Conservation (phyloP, 768 basidiomycete genomes). For the Podaxis sp. region DNA sequence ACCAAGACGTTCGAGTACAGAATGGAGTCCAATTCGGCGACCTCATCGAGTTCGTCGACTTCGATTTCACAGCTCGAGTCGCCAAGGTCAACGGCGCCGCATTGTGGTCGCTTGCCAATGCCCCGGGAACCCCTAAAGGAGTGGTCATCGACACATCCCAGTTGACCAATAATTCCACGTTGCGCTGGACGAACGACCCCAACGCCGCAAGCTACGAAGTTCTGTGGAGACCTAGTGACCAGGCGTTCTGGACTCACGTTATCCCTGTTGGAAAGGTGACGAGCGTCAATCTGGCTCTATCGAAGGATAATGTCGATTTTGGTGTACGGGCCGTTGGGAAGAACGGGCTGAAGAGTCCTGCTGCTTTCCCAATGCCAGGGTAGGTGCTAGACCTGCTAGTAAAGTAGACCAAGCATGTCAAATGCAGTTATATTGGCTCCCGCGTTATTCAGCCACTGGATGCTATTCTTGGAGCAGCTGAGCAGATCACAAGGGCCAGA, state of each 20-base stretch:
- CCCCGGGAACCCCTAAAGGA: slow-evolving; percentile 51
- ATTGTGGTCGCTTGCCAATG: slow-evolving; percentile 54
- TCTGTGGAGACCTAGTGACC: slow-evolving; percentile 48
- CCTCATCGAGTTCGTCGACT: slow-evolving; percentile 51
- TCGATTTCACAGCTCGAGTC: slow-evolving; percentile 49
- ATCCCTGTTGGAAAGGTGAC: slow-evolving; percentile 46
- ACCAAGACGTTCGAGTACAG: slow-evolving; percentile 51
- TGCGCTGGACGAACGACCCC: slow-evolving; percentile 42
- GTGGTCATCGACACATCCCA: slow-evolving; percentile 44
- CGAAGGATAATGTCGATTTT: slow-evolving; percentile 53
- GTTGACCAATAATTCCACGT: slow-evolving; percentile 54
- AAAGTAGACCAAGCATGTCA: background rate
- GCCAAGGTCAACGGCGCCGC: slow-evolving; percentile 51
- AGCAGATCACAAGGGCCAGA: background rate
- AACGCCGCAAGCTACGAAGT: slow-evolving; percentile 45
- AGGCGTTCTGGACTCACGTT: slow-evolving; percentile 46
- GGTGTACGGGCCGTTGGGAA: slow-evolving; percentile 48
- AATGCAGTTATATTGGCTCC: background rate
- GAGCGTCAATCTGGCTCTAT: slow-evolving; percentile 37
- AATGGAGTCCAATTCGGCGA: slow-evolving; percentile 57
- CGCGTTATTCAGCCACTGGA: background rate
- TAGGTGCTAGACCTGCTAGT: slow-evolving; percentile 11
- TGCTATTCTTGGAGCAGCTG: background rate
- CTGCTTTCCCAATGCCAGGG: slow-evolving; percentile 33
- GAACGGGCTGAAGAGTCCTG: slow-evolving; percentile 53